phyloP scores from a whole-genome alignment of 495 filamentous ascomycete genomes.

The Penicillium coprophilum region DNA sequence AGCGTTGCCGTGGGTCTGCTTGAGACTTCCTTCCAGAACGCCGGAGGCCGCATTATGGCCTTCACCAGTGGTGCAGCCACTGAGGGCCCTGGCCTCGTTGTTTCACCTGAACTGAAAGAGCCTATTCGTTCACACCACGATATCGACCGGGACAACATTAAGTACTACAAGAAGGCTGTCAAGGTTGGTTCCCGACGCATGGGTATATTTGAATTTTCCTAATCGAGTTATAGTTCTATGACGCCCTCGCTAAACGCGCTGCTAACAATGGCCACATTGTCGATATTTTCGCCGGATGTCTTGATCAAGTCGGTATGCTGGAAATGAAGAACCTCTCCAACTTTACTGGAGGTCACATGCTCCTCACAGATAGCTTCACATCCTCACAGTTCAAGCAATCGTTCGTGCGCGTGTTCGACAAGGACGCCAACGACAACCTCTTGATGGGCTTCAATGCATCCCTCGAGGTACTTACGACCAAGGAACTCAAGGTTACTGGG shows the following conservation, averaged over 20 bases:
- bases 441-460: slow-evolving; percentile 99
- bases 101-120: slow-evolving; percentile 95
- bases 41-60: slow-evolving; percentile 93
- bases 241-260: slow-evolving; percentile 91
- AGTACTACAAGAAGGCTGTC: slow-evolving; percentile 98
- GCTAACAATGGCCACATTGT: slow-evolving; percentile 97
- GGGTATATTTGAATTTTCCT: slow-evolving; percentile 18
- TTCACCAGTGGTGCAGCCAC: slow-evolving; percentile 95
- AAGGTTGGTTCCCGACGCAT: slow-evolving; percentile 60
- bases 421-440: slow-evolving; percentile 89
- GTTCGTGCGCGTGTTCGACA: slow-evolving; percentile 95
- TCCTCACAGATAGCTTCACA: slow-evolving; percentile 97
- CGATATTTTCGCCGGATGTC: slow-evolving; percentile 96
- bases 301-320: slow-evolving; percentile 95
- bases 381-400: slow-evolving; percentile 99
- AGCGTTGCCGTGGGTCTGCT: slow-evolving; percentile 92
- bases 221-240: slow-evolving; percentile 74
- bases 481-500: slow-evolving; percentile 97
- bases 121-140: slow-evolving; percentile 98
- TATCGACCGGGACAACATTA: slow-evolving; percentile 98
- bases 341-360: slow-evolving; percentile 96
- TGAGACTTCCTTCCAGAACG: slow-evolving; percentile 92
- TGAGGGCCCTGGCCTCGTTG: slow-evolving; percentile 94
- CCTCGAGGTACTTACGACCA: slow-evolving; percentile 93
- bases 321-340: slow-evolving; percentile 99